Evolutionary conservation across 306 rosid species (phyloP).

Genomic region (Rubus idaeus): DNA sequence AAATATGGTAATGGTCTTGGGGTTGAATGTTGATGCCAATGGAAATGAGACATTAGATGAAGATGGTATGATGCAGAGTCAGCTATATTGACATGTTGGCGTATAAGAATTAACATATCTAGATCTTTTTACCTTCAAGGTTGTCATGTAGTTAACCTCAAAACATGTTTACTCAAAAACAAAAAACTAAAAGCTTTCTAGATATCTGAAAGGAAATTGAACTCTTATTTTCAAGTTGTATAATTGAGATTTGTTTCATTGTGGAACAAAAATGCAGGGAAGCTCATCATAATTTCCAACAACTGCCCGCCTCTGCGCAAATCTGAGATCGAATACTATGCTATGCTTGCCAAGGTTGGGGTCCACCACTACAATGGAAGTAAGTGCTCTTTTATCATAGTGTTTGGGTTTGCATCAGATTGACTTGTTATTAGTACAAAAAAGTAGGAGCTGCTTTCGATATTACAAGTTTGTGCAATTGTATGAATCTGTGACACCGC

Average conservation of each 20-base stretch:
- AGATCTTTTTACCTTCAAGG: no score
- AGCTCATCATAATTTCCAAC: slow-evolving; percentile 74
- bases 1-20: no score
- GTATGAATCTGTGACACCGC: no score
- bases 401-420: neutral
- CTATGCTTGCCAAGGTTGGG: slow-evolving; percentile 26
- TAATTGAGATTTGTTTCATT: slow-evolving; percentile 3
- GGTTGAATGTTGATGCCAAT: no score
- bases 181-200: no score
- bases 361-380: slow-evolving; percentile 41
- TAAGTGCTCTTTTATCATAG: slow-evolving; percentile 27
- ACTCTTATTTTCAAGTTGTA: neutral
- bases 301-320: slow-evolving; percentile 86
- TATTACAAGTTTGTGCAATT: neutral
- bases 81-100: no score
- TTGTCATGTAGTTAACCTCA: no score
- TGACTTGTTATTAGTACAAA: neutral
- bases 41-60: no score
- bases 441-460: neutral
- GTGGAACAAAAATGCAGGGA: slow-evolving; percentile 40
- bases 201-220: no score
- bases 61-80: no score
- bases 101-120: no score
- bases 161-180: no score
- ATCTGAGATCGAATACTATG: slow-evolving; percentile 80